Base-by-base conservation (phyloP, 192 early-diverging fungal genomes). In the Coemansia sp. region DNA sequence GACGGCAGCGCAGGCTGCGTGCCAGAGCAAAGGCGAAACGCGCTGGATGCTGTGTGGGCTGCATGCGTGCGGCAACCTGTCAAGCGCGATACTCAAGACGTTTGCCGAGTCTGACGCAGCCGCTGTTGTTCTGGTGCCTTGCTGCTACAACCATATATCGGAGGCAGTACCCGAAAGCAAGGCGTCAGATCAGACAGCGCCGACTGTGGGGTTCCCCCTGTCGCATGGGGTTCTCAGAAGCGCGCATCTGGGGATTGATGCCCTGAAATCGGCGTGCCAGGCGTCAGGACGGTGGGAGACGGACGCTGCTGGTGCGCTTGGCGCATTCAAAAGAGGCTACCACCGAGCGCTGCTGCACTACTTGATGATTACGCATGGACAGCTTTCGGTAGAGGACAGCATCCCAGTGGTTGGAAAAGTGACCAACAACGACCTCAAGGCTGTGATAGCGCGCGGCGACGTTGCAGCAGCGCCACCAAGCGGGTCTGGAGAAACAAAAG, bases 101-200 rank as follows among this genome's bases (percentile, higher is more conserved):
- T 93, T 89, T 72, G 81, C 85, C 4, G 84, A 87, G 61, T 84
- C 83, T 39, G 72, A 80, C 8, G 85, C 87, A 9, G 78, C 74
- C 10, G 78, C 81, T 13, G 69, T 93, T 42, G 89, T 89, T 13
- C 83, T 85, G 52, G 91, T 93, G 11, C 89, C 91, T 10, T 94
- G 94, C 84, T 96, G 94, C 76, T 95, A 96, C 72, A 92, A 96
- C 77, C 84, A 81, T 67, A 77, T 95, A 15, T 84, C 91, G 0
- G 91, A 93, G 64, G 37, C 42, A 16, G 49, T 6, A 10, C 21
- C 21, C 52, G 15, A 44, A 7, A 39, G 19, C n/a, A 44, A 59
- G 43, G 39, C 53, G 42, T 4, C 37, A 12, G 5, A 50, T 7
- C 38, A 19, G 1, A 54, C 21, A 9, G 44, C 10, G 13, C 64